A percentile compares a stretch with the other conserved stretches of the same genome.
Evolutionary conservation across 768 basidiomycete genomes (phyloP).

Genomic region (Suillus placidus): DNA sequence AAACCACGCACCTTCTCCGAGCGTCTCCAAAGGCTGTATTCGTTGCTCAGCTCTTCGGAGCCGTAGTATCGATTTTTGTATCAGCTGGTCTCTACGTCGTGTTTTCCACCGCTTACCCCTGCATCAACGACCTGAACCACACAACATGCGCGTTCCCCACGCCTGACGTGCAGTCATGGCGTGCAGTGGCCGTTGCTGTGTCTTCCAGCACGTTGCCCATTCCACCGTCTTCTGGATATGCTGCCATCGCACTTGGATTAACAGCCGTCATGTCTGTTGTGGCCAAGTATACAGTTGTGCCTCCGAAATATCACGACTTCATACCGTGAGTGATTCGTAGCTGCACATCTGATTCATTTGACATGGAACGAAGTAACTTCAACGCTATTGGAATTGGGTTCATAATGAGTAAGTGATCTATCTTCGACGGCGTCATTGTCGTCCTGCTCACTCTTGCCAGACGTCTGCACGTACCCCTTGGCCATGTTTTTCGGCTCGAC

Average conservation of each 20-base stretch:
- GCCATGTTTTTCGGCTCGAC: conserved; percentile 28
- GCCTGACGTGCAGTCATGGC: conserved; percentile 11
- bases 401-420: conserved; percentile 7
- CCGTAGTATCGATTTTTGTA: conserved; percentile 59
- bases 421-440: background rate
- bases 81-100: conserved; percentile 57
- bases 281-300: conserved; percentile 30
- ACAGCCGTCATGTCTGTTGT: conserved; percentile 45
- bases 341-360: background rate
- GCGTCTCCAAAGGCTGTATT: conserved; percentile 64
- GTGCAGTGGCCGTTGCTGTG: conserved; percentile 9
- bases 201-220: conserved; percentile 32
- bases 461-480: conserved; percentile 25
- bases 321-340: background rate
- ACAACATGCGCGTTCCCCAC: conserved; percentile 9
- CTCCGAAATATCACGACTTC: conserved; percentile 9
- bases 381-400: conserved; percentile 7
- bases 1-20: conserved; percentile 64
- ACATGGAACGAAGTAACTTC: background rate
- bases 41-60: conserved; percentile 56
- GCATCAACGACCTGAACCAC: conserved; percentile 38
- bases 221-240: conserved; percentile 54
- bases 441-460: conserved; percentile 7
- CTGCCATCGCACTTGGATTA: conserved; percentile 55
- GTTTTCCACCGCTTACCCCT: conserved; percentile 60